These are phyloP conservation scores for Scolecobasidium constrictum DNA, from an alignment of 2,329 filamentous ascomycete genomes.

Conservation along the genomic window DNA sequence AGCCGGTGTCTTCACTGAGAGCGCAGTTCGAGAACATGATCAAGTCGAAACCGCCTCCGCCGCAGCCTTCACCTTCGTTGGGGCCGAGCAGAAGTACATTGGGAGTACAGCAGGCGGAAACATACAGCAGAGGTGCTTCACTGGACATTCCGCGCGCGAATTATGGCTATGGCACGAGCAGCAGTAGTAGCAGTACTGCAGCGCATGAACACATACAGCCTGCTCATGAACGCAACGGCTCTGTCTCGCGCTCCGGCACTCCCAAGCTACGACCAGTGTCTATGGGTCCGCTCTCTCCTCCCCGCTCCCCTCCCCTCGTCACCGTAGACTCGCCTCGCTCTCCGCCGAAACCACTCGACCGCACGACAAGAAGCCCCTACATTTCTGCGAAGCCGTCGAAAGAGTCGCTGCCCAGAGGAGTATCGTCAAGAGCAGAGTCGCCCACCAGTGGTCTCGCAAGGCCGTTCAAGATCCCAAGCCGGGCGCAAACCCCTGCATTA, in stretches of 20 bases:
- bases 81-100: constrained; percentile 18
- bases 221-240: constrained; percentile 22
- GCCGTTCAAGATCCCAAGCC: constrained; percentile 27
- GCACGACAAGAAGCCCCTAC: neutral
- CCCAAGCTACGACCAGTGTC: constrained; percentile 33
- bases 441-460: constrained; percentile 15
- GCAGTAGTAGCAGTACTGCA: constrained; percentile 26
- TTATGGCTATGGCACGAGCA: constrained; percentile 11
- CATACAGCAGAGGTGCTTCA: constrained; percentile 20
- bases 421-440: constrained; percentile 16
- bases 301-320: constrained; percentile 52
- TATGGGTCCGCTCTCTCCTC: constrained; percentile 36
- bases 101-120: neutral
- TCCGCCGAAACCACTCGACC: constrained; percentile 42
- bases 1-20: constrained; percentile 70
- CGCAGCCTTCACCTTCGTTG: constrained; percentile 1
- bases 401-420: constrained; percentile 6
- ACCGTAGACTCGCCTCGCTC: constrained; percentile 60
- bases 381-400: constrained; percentile 11
- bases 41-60: constrained; percentile 6
- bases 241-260: constrained; percentile 23
- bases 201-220: constrained; percentile 21
- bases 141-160: constrained; percentile 29
- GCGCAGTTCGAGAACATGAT: constrained; percentile 57
- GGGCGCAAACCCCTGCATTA: constrained; percentile 28